These are phyloP conservation scores for Venturia aucupariae DNA, from an alignment of 2,329 filamentous ascomycete genomes.

Conservation along the genomic window DNA sequence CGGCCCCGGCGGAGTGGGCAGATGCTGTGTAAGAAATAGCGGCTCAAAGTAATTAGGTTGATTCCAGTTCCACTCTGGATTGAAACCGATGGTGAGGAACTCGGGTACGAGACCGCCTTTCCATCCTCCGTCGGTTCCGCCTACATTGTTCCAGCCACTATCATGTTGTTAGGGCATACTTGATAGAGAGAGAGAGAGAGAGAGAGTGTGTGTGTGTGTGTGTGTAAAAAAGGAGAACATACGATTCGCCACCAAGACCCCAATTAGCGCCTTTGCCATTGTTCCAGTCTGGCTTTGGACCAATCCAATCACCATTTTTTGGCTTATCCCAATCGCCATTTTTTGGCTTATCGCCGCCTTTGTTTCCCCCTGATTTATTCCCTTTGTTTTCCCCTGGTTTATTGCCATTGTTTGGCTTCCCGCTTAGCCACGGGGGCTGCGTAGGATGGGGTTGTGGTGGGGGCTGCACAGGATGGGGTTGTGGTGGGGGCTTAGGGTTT, in stretches of 20 bases:
- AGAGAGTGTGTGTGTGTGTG: too few relatives aligned
- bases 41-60: not conserved
- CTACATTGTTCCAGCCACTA: constrained; percentile 2
- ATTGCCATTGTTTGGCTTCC: not conserved
- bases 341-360: not conserved
- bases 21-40: not conserved
- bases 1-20: not conserved
- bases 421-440: not conserved
- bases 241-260: not conserved
- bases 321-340: not conserved
- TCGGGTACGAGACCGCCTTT: not conserved
- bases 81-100: not conserved
- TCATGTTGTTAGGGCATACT: not conserved
- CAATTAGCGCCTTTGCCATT: not conserved
- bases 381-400: not conserved
- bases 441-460: not conserved
- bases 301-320: too few relatives aligned
- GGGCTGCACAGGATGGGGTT: too few relatives aligned
- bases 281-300: not conserved
- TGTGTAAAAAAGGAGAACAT: not conserved
- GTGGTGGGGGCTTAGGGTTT: not conserved
- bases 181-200: too few relatives aligned
- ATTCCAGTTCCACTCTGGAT: not conserved
- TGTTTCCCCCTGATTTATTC: not conserved
- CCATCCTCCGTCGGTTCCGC: not conserved